Base-by-base conservation (phyloP, 192 early-diverging fungal species). In the Linnemannia exigua region DNA sequence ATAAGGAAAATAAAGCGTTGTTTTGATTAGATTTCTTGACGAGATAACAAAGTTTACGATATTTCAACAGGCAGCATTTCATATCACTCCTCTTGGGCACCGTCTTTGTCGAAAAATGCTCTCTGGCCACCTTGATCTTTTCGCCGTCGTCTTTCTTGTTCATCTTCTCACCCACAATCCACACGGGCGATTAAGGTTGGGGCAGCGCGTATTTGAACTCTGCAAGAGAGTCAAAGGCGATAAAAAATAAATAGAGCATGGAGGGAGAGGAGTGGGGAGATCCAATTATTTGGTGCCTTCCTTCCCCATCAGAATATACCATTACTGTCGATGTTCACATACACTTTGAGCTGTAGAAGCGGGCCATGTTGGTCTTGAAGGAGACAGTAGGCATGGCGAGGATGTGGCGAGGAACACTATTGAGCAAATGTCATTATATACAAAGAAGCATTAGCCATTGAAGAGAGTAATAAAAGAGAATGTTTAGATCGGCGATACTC, bases 261-360 rank as follows among this genome's bases (percentile, higher is more conserved):
- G 52, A 38, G 31, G 31, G 8, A 38, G 8, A 38, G 44, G 31
- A 31, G 58, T 63, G 58, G 58, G 58, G 28, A 63, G 70, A 71
- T 71, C 70, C 41, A 38, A 46, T n/a, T 71, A 46, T 31, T 46
- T 31, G 37, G 25, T 71, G 4, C 20, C 38, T 15, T 48, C 41
- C 22, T 46, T 71, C 25, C 36, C 38, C 36, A 38, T 48, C 38
- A 38, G 22, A 20, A 63, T 16, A 22, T 12, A 28, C 3, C 46
- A 46, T 72, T 76, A 3, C 33, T 41, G 54, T 25, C 7, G 20
- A 37, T 58, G 48, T 14, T 47, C 1, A 83, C 88, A 74, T 90
- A 91, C 90, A 87, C 80, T 89, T 88, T 66, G 90, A 88, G 82
- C 90, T 91, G 79, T 91, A 91, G 77, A 79, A 86, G 70, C 90